phyloP scores from a whole-genome alignment of 192 early-diverging fungal species.

The Coemansia sp. region DNA sequence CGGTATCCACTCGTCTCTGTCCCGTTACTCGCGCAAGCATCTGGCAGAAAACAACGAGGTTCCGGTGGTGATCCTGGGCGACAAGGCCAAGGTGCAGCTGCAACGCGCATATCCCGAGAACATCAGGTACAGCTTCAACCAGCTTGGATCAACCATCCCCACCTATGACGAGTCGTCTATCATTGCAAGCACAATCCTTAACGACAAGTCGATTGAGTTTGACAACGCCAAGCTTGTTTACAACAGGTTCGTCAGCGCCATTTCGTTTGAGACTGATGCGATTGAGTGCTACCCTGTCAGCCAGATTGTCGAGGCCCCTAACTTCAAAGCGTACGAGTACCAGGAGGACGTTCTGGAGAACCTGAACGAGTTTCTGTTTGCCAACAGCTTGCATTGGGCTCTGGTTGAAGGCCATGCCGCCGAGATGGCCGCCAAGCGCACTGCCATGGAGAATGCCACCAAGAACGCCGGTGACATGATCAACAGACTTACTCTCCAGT shows the following conservation, averaged over 20 bases:
- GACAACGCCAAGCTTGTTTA: constrained; percentile 83
- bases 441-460: constrained; percentile 99
- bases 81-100: constrained; percentile 93
- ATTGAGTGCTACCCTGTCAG: constrained; percentile 63
- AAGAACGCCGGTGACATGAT: constrained; percentile 99
- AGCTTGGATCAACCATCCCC: constrained; percentile 86
- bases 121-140: constrained; percentile 87
- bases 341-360: constrained; percentile 86
- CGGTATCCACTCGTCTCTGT: constrained; percentile 95
- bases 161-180: constrained; percentile 85
- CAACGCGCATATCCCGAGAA: constrained; percentile 71
- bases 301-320: constrained; percentile 71
- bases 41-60: constrained; percentile 60
- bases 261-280: constrained; percentile 83
- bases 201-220: constrained; percentile 58
- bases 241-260: constrained; percentile 93
- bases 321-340: constrained; percentile 89
- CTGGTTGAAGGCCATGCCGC: constrained; percentile 95
- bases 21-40: constrained; percentile 75
- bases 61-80: constrained; percentile 77
- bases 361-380: constrained; percentile 91
- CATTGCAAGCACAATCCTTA: constrained; percentile 78
- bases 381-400: constrained; percentile 94
- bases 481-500: constrained; percentile 90
- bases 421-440: constrained; percentile 94